Evolutionary conservation across 805 yeast genomes (phyloP).

Genomic region (Lipomyces chichibuensis): DNA sequence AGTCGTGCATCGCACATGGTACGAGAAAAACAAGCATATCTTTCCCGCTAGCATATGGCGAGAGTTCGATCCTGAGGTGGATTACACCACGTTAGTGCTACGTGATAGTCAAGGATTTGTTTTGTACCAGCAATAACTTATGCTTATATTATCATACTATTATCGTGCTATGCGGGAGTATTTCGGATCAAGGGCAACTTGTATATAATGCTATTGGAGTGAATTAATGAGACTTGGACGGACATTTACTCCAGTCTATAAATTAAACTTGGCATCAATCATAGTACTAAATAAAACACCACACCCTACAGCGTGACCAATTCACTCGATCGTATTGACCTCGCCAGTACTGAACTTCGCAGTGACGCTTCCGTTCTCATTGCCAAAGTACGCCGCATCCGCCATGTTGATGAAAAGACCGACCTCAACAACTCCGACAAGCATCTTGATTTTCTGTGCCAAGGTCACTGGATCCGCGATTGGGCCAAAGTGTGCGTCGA

Average conservation of each 20-base stretch:
- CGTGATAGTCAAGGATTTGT: slow-evolving; percentile 38
- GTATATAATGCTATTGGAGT: not conserved
- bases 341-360: slow-evolving; percentile 33
- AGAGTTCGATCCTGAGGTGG: slow-evolving; percentile 41
- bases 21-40: slow-evolving; percentile 41
- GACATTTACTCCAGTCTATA: not conserved
- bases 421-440: slow-evolving; percentile 95
- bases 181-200: not conserved
- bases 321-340: slow-evolving; percentile 17
- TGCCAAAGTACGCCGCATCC: slow-evolving; percentile 84
- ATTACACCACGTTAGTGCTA: slow-evolving; percentile 37
- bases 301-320: not conserved
- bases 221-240: not conserved
- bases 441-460: slow-evolving; percentile 65
- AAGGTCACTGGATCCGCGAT: slow-evolving; percentile 54
- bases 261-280: not conserved
- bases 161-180: not conserved
- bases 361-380: slow-evolving; percentile 65
- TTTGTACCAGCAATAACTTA: slow-evolving; percentile 24
- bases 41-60: slow-evolving; percentile 42
- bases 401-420: slow-evolving; percentile 82
- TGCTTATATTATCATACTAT: slow-evolving; percentile 2
- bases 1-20: slow-evolving; percentile 41
- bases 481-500: slow-evolving; percentile 91
- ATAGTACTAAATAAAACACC: not conserved